A percentile compares a stretch with the other conserved stretches of the same genome.
These are phyloP conservation scores for Beverwykella pulmonaria DNA, from an alignment of 495 filamentous ascomycete species.

Conservation along the genomic window DNA sequence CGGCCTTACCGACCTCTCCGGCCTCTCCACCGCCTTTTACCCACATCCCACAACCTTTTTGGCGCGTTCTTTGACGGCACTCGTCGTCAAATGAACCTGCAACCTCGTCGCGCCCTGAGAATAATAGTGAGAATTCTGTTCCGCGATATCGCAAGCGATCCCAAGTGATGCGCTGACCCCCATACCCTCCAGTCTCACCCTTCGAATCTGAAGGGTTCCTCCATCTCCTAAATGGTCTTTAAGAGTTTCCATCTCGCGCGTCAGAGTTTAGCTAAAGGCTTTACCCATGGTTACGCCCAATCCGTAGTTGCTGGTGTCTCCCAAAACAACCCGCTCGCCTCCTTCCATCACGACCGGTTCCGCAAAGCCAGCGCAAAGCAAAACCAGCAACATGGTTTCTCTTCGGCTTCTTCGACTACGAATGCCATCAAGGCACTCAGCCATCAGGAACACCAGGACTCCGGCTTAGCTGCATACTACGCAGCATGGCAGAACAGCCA, in stretches of 20 bases:
- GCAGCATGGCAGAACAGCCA: conserved; percentile 82
- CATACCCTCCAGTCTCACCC: conserved; percentile 45
- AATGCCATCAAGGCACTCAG: conserved; percentile 50
- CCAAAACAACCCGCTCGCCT: conserved; percentile 59
- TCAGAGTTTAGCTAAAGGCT: conserved; percentile 91
- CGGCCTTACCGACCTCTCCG: background rate
- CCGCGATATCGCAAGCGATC: background rate
- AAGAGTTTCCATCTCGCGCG: conserved; percentile 91
- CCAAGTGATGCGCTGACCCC: conserved; percentile 20
- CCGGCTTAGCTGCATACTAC: conserved; percentile 76
- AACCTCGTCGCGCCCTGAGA: conserved; percentile 51
- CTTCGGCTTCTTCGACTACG: conserved; percentile 52
- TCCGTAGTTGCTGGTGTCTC: conserved; percentile 94
- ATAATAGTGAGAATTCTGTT: conserved; percentile 51
- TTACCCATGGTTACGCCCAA: conserved; percentile 96
- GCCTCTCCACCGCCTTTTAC: background rate
- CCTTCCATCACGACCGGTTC: conserved; percentile 55
- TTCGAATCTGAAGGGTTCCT: conserved; percentile 50
- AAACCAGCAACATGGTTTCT: conserved; percentile 70
- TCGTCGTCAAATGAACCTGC: conserved; percentile 70
- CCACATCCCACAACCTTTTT: background rate
- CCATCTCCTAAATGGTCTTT: conserved; percentile 76
- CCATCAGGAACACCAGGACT: conserved; percentile 34
- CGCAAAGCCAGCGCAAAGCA: conserved; percentile 64
- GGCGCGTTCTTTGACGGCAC: conserved; percentile 65